Base-by-base conservation (phyloP, 2,329 filamentous ascomycete genomes). In the Coniosporium tulheliwenetii region DNA sequence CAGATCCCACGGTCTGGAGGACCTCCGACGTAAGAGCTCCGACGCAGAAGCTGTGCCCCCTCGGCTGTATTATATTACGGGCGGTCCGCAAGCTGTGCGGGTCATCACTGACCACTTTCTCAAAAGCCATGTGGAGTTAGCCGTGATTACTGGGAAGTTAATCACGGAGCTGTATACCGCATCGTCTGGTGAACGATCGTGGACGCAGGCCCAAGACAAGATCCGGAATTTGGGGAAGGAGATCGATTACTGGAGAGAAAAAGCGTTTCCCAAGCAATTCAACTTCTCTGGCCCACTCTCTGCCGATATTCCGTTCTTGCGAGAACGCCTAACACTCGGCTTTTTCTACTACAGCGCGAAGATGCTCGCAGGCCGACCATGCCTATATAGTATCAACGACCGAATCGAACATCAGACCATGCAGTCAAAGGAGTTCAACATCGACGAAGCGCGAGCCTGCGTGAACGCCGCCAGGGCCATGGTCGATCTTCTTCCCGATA, bases 291-390 rank as follows among this genome's bases (percentile, higher is more conserved):
- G 3, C 4, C 19, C 19, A 7, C 19, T 26, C 4, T 26, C 4
- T 26, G 19, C 19, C 19, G 19, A 26, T 26, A 26, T 7, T 4
- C 19, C 19, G 3, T 26, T 26, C 15, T 37, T 36, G 9, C 55
- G 54, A 10, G 53, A 61, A 40, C 52, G 55, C 9, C 41, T 54
- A 38, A 41, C 55, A 10, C 50, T 62, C 5, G 54, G 48, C 3
- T 50, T 60, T 7, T 45, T 50, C 10, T 63, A 57, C 38, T 52
- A 52, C 37, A 59, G 52, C 36, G 48, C 52, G 1, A 55, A 48
- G 39, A 60, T 63, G 5, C 48, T 64, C 5, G 54, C 58, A 32
- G 60, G 51, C 26, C 56, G 58, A 8, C 61, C 61, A n/a, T 61
- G 57, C 41, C 46, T 64, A 5, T 64, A 59, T 38, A 47, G 54